Evolutionary conservation across 768 basidiomycete genomes (phyloP), one percentile per base, ranked within the genome.

Genomic region (Clavaria fumosa): DNA sequence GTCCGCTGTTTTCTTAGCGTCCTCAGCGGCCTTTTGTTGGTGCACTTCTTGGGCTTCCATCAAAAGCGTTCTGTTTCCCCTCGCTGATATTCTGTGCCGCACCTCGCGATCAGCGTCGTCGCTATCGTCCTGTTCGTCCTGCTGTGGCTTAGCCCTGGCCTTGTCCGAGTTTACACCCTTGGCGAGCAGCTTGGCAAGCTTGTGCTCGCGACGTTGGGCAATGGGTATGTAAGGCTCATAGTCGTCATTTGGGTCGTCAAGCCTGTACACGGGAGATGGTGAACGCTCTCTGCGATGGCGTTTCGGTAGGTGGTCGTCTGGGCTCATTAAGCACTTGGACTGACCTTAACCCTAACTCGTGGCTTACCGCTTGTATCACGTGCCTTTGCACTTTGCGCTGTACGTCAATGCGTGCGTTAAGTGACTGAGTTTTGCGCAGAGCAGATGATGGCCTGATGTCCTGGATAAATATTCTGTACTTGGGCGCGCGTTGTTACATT

Each of bases 21-120:
- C 91, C 62, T 93, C 84, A 38, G 65, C 68, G 3, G 81, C 85
- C 57, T 79, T 86, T 55, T 67, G 67, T 18, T 69, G 67, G 50
- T 93, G 88, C 22, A 97, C 91, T 52, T 97, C 93, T 57, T 96
- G 89, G 1, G 95, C 95, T 54, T 95, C 90, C 50, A 89, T 56
- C 35, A 99, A 60, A 34, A 99, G 59, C 0, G 90, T 95, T 47
- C 88, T 62, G 59, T 91, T 88, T 54, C 76, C 80, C 43, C 91
- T 59, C 14, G 74, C 70, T 49, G 69, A 76, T 53, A 93, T 88
- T 46, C 70, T 70, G 23, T 66, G 63, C 37, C 62, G 55, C 49
- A 88, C 83, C 47, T 89, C 86, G 34, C 74, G 70, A 43, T 82
- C 77, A 26, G 67, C 75, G 50, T 84, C 84, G 50, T 78, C 74